A percentile compares a stretch with the other conserved stretches of the same genome.
phyloP scores from a whole-genome alignment of 2,329 filamentous ascomycete species.

The Hypomyces perniciosus region DNA sequence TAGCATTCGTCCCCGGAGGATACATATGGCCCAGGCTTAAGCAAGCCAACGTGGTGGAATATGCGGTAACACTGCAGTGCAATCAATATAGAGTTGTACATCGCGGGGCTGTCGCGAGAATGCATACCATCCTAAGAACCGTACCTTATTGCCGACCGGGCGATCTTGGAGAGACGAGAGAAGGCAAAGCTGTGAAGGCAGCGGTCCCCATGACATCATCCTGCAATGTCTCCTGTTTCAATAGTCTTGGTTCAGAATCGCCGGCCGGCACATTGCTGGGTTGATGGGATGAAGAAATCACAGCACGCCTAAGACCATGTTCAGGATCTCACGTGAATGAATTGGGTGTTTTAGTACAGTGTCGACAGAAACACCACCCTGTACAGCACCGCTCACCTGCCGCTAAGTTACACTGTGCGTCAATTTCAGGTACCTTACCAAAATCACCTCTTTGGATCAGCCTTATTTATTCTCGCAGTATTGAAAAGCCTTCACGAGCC shows the following conservation, averaged over 20 bases:
- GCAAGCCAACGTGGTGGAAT: slow-evolving; percentile 49
- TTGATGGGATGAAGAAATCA: neutral
- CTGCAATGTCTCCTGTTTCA: neutral
- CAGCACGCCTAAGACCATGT: too few relatives aligned
- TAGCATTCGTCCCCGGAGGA: slow-evolving; percentile 40
- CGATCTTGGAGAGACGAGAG: slow-evolving; percentile 52
- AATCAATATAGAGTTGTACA: slow-evolving; percentile 1
- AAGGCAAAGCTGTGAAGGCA: slow-evolving; percentile 59
- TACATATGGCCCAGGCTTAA: slow-evolving; percentile 65
- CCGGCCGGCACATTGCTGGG: too few relatives aligned
- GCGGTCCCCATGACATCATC: slow-evolving; percentile 52
- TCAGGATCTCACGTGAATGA: too few relatives aligned
- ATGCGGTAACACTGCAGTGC: slow-evolving; percentile 41
- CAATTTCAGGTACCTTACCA: neutral
- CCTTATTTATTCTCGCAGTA: neutral
- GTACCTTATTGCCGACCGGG: slow-evolving; percentile 66
- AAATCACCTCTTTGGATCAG: neutral
- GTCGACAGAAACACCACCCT: neutral
- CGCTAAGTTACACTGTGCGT: neutral
- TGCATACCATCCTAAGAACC: slow-evolving; percentile 84
- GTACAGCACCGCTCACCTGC: neutral
- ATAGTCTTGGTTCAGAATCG: neutral
- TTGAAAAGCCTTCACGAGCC: too few relatives aligned
- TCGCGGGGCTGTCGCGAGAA: neutral
- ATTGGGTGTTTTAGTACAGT: neutral